Base-by-base conservation (phyloP, 2,329 filamentous ascomycete species). In the Scytalidium sp. region DNA sequence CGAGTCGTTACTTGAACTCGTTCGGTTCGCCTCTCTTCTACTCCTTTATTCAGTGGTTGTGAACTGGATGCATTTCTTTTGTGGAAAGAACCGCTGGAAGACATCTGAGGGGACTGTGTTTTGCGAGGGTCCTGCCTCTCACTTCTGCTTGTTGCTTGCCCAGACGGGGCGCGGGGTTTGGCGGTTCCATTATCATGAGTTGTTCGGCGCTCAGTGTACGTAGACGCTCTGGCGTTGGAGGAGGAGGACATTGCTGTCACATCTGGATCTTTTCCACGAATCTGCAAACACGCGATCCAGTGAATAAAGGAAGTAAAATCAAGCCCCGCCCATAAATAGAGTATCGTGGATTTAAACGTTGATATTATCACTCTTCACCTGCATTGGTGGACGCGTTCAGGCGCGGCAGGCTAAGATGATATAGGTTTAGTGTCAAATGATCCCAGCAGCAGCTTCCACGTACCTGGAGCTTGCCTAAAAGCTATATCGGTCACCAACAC, bases 51-150 rank as follows among this genome's bases (percentile, higher is more conserved):
- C 17, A 67, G 65, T 3, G 75, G 69, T 45, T 82, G 73, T 2
- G 79, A 75, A 10, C 77, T 78, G 13, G 83, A 85, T 2, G 79
- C 71, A 17, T 75, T 73, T 48, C 81, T 75, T 67, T 82, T 84
- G 61, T 84, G 80, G 3, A 75, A 65, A 23, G 70, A 49, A 32
- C 52, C 54, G 17, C 54, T 27, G 15, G 47, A 25, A 19, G 54
- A 57, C 15, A 60, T 47, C 29, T 58, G 56, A 7, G 64, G 61
- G 17, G 63, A 66, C 19, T 56, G 55, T 11, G 53, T 54, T 41
- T 55, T 50, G 27, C 61, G 54, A 11, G 55, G 45, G 47, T 65
- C 62, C 10, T 41, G 45, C 52, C 58, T 56, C 29, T 63, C 62
- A 52, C 43, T 53, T 54, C 51, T 61, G 27, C 46, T 53, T 47